phyloP scores from a whole-genome alignment of 495 filamentous ascomycete genomes.

The Penicillium paradoxum region DNA sequence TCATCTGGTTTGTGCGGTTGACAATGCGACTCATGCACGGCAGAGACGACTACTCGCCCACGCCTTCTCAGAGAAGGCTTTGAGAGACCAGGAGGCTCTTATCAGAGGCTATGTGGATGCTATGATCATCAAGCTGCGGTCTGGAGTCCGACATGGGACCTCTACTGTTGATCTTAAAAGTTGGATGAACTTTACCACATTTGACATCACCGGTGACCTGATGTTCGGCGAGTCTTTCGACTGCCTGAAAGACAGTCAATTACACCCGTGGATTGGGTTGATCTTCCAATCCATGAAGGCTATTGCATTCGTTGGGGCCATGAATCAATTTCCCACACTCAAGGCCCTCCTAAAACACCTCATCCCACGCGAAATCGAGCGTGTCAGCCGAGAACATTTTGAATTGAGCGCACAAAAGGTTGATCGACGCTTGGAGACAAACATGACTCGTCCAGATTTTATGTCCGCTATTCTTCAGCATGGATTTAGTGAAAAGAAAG shows the following conservation, averaged over 20 bases:
- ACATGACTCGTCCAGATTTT: constrained; percentile 20
- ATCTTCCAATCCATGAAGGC: constrained; percentile 34
- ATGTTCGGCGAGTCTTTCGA: constrained; percentile 49
- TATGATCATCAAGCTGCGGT: constrained; percentile 29
- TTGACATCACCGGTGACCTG: constrained; percentile 47
- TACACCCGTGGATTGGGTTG: constrained; percentile 45
- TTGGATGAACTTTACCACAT: constrained; percentile 38
- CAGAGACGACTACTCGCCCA: constrained; percentile 37
- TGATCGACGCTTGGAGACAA: constrained; percentile 16
- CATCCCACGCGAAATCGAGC: constrained; percentile 9
- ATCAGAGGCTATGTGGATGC: constrained; percentile 38
- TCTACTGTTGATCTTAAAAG: constrained; percentile 18
- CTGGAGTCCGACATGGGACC: neutral
- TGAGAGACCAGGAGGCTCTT: constrained; percentile 33
- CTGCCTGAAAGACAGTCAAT: constrained; percentile 35
- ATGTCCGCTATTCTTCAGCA: constrained; percentile 26
- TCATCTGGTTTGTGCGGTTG: constrained; percentile 17
- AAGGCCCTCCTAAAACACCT: constrained; percentile 6
- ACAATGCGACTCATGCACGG: constrained; percentile 28
- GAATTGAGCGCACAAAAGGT: constrained; percentile 20
- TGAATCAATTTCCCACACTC: constrained; percentile 31
- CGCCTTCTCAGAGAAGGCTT: constrained; percentile 45
- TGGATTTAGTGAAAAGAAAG: constrained; percentile 20
- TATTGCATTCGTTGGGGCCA: constrained; percentile 14
- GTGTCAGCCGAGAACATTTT: constrained; percentile 19